Evolutionary conservation across 2,329 filamentous ascomycete species (phyloP).

Genomic region (Akanthomyces dipterigenus): DNA sequence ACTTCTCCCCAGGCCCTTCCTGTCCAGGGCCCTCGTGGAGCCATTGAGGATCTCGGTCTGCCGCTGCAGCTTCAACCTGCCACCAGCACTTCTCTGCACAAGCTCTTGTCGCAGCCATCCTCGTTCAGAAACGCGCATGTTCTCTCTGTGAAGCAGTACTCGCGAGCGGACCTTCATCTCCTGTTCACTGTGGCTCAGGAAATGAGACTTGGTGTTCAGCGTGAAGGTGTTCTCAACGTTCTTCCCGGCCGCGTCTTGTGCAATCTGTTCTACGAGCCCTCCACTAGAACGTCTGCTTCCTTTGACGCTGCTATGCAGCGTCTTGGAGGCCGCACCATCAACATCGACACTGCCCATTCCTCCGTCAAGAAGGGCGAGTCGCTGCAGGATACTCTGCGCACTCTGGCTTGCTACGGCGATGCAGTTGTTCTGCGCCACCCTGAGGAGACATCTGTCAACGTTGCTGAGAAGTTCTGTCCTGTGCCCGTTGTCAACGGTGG

Average conservation of each 20-base stretch:
- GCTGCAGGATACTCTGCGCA: slow-evolving; percentile 88
- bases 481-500: slow-evolving; percentile 96
- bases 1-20: slow-evolving; percentile 20
- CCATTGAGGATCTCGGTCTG: slow-evolving; percentile 40
- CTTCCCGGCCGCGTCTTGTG: slow-evolving; percentile 81
- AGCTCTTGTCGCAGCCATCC: slow-evolving; percentile 67
- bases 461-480: slow-evolving; percentile 78
- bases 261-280: slow-evolving; percentile 97
- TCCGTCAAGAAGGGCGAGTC: slow-evolving; percentile 93
- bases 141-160: slow-evolving; percentile 86
- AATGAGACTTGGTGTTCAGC: slow-evolving; percentile 92
- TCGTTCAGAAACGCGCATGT: slow-evolving; percentile 87
- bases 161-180: slow-evolving; percentile 77
- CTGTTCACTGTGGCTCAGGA: slow-evolving; percentile 96
- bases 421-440: slow-evolving; percentile 95
- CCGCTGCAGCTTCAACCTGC: slow-evolving; percentile 43
- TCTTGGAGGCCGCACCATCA: slow-evolving; percentile 79
- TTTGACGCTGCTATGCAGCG: slow-evolving; percentile 99
- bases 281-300: slow-evolving; percentile 87
- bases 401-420: slow-evolving; percentile 88
- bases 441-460: slow-evolving; percentile 69
- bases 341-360: slow-evolving; percentile 75
- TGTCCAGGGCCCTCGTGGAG: slow-evolving; percentile 16
- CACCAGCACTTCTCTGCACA: slow-evolving; percentile 55
- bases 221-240: slow-evolving; percentile 80